Evolutionary conservation across 2,329 filamentous ascomycete genomes (phyloP).

Genomic region (Trichoderma arundinaceum): DNA sequence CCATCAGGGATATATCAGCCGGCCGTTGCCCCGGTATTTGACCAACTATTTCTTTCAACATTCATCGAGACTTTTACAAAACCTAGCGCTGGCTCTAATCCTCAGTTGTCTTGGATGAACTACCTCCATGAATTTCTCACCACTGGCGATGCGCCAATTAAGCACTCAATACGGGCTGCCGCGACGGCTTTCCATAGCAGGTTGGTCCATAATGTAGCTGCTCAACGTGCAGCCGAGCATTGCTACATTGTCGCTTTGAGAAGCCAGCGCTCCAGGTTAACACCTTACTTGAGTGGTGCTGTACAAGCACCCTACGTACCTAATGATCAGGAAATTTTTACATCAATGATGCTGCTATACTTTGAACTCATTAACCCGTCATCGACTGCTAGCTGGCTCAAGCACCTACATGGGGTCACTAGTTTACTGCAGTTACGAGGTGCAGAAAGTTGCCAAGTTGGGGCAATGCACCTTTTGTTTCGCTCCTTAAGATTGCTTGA

Average conservation of each 20-base stretch:
- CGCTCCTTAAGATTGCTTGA: slow-evolving; percentile 15
- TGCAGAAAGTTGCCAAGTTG: background rate
- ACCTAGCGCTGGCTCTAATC: background rate
- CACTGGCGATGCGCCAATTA: slow-evolving; percentile 4
- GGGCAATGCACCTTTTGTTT: slow-evolving; percentile 7
- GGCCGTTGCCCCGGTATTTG: background rate
- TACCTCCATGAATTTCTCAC: background rate
- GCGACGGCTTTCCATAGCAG: slow-evolving; percentile 9
- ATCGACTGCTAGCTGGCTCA: slow-evolving; percentile 25
- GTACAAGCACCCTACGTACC: background rate
- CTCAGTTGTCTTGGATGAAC: slow-evolving; percentile 18
- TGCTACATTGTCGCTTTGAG: slow-evolving; percentile 8
- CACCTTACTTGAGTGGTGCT: background rate
- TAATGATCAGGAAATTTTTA: slow-evolving; percentile 16
- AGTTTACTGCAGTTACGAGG: slow-evolving; percentile 11
- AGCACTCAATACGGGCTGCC: slow-evolving; percentile 16
- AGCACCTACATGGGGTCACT: slow-evolving; percentile 8
- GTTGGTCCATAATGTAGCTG: background rate
- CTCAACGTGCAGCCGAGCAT: background rate
- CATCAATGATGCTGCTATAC: slow-evolving; percentile 21
- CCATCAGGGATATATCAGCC: background rate
- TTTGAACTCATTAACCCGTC: slow-evolving; percentile 21
- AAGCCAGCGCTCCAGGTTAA: slow-evolving; percentile 1
- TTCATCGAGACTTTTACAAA: slow-evolving; percentile 18
- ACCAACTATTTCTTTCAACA: slow-evolving; percentile 1